A percentile compares a stretch with the other conserved stretches of the same genome.
Evolutionary conservation across 441 rosid species (phyloP).

Genomic region (Omphalea diandra): DNA sequence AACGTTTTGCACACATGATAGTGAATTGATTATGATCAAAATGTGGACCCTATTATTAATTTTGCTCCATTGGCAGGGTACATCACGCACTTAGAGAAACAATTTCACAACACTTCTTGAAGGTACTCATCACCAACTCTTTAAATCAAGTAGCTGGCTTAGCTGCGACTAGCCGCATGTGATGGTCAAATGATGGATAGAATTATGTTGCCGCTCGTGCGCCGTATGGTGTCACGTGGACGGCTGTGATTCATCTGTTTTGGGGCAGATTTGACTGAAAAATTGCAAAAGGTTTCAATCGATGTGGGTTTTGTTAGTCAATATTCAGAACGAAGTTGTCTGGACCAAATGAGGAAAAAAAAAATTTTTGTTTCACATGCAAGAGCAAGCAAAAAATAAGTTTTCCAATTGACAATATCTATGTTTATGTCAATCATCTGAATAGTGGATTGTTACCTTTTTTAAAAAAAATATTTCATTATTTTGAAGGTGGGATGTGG

Average conservation of each 20-base stretch:
- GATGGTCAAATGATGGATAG: not conserved
- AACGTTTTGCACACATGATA: not conserved
- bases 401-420: too few species aligned
- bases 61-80: constrained; percentile 16
- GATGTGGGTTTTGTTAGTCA: too few species aligned
- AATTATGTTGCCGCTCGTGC: constrained; percentile 28
- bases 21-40: constrained; percentile 13
- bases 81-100: constrained; percentile 17
- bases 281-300: not conserved
- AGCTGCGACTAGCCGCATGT: not conserved
- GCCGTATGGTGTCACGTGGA: constrained; percentile 26
- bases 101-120: too few species aligned
- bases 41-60: constrained; percentile 11
- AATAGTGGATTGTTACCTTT: too few species aligned
- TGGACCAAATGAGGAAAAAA: too few species aligned
- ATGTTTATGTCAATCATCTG: too few species aligned
- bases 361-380: too few species aligned
- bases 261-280: constrained; percentile 12
- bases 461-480: too few species aligned
- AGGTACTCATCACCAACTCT: too few species aligned
- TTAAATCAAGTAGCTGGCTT: not conserved
- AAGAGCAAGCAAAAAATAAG: too few species aligned
- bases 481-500: too few species aligned
- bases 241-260: constrained; percentile 29
- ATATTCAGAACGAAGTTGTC: too few species aligned